phyloP scores from a whole-genome alignment of 495 filamentous ascomycete genomes.

The Penicillium tannophilum region DNA sequence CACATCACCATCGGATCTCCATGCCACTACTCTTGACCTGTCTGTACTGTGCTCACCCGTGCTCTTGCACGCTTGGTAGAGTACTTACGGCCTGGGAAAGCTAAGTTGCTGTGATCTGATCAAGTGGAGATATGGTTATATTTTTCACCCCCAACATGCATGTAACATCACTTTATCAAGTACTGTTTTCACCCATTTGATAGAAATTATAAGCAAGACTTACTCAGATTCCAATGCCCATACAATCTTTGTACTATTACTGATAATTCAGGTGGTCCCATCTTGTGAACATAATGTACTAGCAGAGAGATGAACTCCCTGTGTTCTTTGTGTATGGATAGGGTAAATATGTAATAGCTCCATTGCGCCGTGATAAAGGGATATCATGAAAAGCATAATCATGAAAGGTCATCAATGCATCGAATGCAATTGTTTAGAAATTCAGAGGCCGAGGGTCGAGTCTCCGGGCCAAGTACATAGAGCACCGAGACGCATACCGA shows the following conservation, averaged over 20 bases:
- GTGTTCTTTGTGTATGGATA: background rate
- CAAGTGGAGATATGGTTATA: slow-evolving; percentile 28
- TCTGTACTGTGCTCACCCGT: slow-evolving; percentile 21
- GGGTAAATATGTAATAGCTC: background rate
- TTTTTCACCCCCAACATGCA: slow-evolving; percentile 26
- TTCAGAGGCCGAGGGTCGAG: background rate
- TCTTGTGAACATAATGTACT: background rate
- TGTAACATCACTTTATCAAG: background rate
- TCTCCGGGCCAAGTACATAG: slow-evolving; percentile 39
- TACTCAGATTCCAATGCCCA: background rate
- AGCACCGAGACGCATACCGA: slow-evolving; percentile 34
- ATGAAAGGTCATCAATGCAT: slow-evolving; percentile 11
- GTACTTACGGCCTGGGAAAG: slow-evolving; percentile 22
- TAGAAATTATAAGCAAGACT: background rate
- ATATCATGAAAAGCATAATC: slow-evolving; percentile 13
- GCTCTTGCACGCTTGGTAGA: background rate
- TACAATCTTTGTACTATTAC: background rate
- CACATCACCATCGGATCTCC: slow-evolving; percentile 19
- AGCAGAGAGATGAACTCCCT: background rate
- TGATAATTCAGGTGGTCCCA: no score
- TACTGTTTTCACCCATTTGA: background rate
- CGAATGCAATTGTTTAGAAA: background rate
- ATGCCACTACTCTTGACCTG: background rate
- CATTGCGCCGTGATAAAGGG: background rate
- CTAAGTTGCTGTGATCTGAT: slow-evolving; percentile 7